Conservation (phyloP, 2,329 filamentous ascomycete genomes). For the Nemania serpens region DNA sequence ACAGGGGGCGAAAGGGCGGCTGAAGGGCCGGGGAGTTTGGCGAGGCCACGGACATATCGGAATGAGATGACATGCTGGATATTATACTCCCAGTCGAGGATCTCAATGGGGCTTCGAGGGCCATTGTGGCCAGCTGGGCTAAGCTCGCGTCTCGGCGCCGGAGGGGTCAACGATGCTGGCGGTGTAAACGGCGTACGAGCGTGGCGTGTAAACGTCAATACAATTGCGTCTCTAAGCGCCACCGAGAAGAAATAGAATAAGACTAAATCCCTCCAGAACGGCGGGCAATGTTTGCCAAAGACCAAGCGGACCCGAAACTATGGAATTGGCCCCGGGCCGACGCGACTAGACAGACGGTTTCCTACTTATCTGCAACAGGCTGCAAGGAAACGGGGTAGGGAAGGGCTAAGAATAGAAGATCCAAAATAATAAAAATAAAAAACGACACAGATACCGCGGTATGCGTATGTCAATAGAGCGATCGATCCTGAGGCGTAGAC, state of each 20-base stretch:
- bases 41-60: conserved; percentile 61
- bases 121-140: conserved; percentile 52
- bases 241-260: neutral
- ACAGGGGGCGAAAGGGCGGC: conserved; percentile 58
- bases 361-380: conserved; percentile 5
- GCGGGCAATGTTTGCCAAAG: conserved; percentile 28
- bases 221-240: conserved; percentile 30
- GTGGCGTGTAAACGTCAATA: conserved; percentile 28
- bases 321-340: conserved; percentile 19
- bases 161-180: conserved; percentile 25
- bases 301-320: conserved; percentile 15
- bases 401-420: neutral
- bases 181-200: conserved; percentile 10
- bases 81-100: conserved; percentile 64
- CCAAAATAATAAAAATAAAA: too few relatives aligned
- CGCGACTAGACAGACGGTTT: neutral
- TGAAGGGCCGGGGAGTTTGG: conserved; percentile 56
- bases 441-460: neutral
- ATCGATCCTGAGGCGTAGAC: conserved; percentile 16
- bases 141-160: conserved; percentile 25
- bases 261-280: conserved; percentile 10
- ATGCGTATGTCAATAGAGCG: neutral
- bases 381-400: conserved; percentile 1
- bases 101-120: conserved; percentile 65
- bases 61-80: conserved; percentile 57